phyloP scores from a whole-genome alignment of 805 yeast genomes.

The Metschnikowia gelsemii region DNA sequence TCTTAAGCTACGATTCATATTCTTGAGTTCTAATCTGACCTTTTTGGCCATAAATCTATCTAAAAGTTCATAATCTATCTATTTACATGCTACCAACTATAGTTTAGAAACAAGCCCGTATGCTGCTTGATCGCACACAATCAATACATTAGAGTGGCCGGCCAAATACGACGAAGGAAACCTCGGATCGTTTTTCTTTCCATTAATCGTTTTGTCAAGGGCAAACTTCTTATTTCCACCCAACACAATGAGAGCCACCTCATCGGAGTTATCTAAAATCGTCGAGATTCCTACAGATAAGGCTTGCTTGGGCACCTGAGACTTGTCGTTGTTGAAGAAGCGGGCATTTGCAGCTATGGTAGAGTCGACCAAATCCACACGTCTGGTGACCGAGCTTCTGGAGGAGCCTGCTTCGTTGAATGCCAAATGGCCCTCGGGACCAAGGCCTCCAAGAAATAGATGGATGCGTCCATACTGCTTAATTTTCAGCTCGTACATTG shows the following conservation, averaged over 20 bases:
- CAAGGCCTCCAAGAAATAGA: conserved; percentile 57
- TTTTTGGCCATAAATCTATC: too few species aligned
- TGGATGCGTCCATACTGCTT: conserved; percentile 49
- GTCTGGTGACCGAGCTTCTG: conserved; percentile 46
- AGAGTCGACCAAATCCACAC: conserved; percentile 46
- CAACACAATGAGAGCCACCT: conserved; percentile 50
- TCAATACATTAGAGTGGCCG: conserved; percentile 43
- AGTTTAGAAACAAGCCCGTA: conserved; percentile 38
- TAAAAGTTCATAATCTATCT: not conserved
- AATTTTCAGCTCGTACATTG: conserved; percentile 48
- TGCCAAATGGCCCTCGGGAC: conserved; percentile 62
- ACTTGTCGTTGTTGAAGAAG: conserved; percentile 46
- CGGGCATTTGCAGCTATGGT: conserved; percentile 55
- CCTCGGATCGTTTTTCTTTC: conserved; percentile 35
- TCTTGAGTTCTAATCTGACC: too few species aligned
- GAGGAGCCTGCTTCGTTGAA: conserved; percentile 57
- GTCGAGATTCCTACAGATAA: conserved; percentile 59
- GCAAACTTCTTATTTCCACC: conserved; percentile 49
- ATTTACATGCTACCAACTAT: conserved; percentile 15
- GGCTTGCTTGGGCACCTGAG: conserved; percentile 52
- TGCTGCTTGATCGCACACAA: conserved; percentile 52
- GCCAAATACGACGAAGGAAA: conserved; percentile 53
- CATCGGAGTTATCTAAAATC: conserved; percentile 53
- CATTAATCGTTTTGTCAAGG: conserved; percentile 44
- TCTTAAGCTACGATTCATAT: too few species aligned